A percentile compares a stretch with the other conserved stretches of the same genome.
phyloP scores from a whole-genome alignment of 73 alveolate genomes.

The Strombidium stylifer region DNA sequence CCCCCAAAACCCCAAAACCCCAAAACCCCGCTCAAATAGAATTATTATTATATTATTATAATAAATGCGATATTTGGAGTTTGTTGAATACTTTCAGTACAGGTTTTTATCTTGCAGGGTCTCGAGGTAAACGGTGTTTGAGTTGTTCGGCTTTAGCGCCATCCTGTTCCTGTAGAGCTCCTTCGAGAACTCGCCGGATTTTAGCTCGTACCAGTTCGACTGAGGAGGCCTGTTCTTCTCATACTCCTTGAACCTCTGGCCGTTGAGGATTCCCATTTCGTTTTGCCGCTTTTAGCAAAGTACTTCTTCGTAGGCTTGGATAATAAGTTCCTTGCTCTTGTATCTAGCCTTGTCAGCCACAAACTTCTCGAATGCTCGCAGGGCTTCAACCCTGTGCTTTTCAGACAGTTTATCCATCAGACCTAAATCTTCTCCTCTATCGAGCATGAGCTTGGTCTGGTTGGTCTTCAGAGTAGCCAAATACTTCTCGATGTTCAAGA shows the following conservation, averaged over 20 bases:
- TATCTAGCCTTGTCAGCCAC: conserved; percentile 63
- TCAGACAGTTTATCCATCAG: conserved; percentile 47
- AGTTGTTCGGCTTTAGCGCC: conserved; percentile 84
- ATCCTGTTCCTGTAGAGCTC: conserved; percentile 90
- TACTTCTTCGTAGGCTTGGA: conserved; percentile 76
- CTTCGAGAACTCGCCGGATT: conserved; percentile 76
- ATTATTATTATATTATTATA: too few species aligned
- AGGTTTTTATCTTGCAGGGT: conserved; percentile 51
- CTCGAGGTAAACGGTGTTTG: conserved; percentile 51
- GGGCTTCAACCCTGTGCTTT: conserved; percentile 54
- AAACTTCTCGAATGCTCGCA: conserved; percentile 46
- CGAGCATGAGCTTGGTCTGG: conserved; percentile 45
- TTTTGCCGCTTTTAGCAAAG: conserved; percentile 79
- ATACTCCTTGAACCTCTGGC: conserved; percentile 81
- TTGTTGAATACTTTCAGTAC: too few species aligned
- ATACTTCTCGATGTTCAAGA: conserved; percentile 69
- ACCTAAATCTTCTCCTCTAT: too few species aligned
- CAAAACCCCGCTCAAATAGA: too few species aligned
- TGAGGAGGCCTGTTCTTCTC: conserved; percentile 96
- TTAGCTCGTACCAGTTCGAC: conserved; percentile 90
- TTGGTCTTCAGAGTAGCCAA: conserved; percentile 51
- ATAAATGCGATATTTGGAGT: too few species aligned
- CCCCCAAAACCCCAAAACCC: too few species aligned
- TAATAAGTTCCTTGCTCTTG: conserved; percentile 72
- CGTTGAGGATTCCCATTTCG: conserved; percentile 79